phyloP scores from a whole-genome alignment of 2,329 filamentous ascomycete species.

The Trichoderma lentiforme region DNA sequence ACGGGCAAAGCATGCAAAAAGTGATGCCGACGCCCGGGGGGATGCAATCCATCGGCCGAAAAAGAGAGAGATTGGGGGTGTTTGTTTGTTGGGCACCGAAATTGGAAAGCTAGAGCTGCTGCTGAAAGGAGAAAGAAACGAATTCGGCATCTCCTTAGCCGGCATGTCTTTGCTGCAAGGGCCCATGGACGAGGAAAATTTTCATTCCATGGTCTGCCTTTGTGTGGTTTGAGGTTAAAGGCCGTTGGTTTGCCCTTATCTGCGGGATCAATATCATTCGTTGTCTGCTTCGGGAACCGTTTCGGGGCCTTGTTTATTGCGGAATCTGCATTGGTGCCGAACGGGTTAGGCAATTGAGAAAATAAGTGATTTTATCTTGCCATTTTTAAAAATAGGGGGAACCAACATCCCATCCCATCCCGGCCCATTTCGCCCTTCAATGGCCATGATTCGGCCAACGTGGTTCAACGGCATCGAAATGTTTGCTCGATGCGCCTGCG shows the following conservation, averaged over 20 bases:
- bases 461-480: neutral
- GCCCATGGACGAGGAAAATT: neutral
- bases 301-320: neutral
- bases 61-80: neutral
- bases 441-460: neutral
- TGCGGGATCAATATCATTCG: neutral
- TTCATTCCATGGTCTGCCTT: neutral
- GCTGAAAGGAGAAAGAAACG: neutral
- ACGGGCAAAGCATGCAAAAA: neutral
- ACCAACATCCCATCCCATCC: neutral
- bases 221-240: neutral
- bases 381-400: neutral
- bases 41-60: neutral
- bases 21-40: neutral
- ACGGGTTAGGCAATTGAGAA: neutral
- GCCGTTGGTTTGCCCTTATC: neutral
- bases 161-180: neutral
- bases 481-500: conserved; percentile 4
- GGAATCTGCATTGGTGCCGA: neutral
- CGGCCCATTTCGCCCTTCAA: neutral
- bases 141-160: neutral
- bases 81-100: neutral
- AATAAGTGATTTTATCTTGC: neutral
- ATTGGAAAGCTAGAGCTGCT: neutral
- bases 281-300: neutral